phyloP scores from a whole-genome alignment of 176 grass and related monocot species.

The Neostapfia colusana region DNA sequence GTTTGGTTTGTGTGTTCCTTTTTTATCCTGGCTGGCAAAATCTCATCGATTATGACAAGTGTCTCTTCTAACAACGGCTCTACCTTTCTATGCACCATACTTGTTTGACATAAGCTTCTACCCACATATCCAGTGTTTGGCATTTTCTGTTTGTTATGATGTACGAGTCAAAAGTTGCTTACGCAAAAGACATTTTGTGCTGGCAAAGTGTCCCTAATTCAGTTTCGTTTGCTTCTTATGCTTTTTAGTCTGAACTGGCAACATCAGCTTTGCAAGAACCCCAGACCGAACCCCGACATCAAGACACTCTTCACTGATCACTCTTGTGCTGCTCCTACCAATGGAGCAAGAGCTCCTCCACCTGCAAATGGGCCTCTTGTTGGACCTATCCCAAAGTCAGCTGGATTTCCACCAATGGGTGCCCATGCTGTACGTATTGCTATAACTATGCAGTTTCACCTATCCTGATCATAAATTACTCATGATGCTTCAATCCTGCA shows the following conservation, averaged over 20 bases:
- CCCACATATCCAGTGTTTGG: slow-evolving; percentile 23
- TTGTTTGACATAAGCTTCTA: neutral
- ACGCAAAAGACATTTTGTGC: neutral
- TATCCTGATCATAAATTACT: slow-evolving; percentile 15
- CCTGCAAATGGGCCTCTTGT: slow-evolving; percentile 87
- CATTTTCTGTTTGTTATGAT: slow-evolving; percentile 8
- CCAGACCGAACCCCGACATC: slow-evolving; percentile 95
- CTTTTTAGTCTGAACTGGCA: slow-evolving; percentile 92
- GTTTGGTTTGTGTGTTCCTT: neutral
- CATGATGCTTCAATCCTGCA: slow-evolving; percentile 39
- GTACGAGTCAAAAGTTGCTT: neutral
- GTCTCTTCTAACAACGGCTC: neutral
- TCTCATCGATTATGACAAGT: neutral
- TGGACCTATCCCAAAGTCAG: slow-evolving; percentile 88
- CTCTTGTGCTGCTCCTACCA: slow-evolving; percentile 85
- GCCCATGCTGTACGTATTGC: slow-evolving; percentile 74
- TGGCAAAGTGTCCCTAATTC: slow-evolving; percentile 23
- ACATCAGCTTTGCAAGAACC: slow-evolving; percentile 99
- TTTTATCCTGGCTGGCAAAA: neutral
- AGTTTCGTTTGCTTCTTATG: slow-evolving; percentile 18
- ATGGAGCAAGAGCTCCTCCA: slow-evolving; percentile 78
- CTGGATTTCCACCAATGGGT: slow-evolving; percentile 86
- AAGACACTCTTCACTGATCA: slow-evolving; percentile 99
- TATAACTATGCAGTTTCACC: neutral
- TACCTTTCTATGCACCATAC: neutral